Percentiles rank a stretch among this genome's conserved stretches.
Conservation (phyloP, 106 monocot species). For the Apostasia ramifera region DNA sequence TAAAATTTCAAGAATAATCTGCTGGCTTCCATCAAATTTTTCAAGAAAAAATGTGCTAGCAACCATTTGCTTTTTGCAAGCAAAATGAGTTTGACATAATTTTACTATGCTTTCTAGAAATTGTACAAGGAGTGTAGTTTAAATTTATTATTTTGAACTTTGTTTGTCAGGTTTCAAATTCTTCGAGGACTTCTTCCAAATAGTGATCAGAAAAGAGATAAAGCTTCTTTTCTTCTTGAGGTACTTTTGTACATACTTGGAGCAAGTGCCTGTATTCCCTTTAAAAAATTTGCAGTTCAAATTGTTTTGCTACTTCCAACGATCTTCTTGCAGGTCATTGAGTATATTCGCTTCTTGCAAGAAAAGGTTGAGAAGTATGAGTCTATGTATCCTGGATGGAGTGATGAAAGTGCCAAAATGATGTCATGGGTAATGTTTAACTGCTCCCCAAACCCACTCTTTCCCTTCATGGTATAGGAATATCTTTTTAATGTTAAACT, state of each 20-base stretch:
- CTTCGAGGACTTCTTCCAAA: slow-evolving; percentile 59
- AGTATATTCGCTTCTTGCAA: slow-evolving; percentile 52
- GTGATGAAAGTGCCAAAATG: slow-evolving; percentile 42
- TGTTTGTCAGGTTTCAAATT: slow-evolving; percentile 49
- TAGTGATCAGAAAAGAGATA: slow-evolving; percentile 69
- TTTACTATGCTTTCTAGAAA: no score
- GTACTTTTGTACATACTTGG: slow-evolving; percentile 9
- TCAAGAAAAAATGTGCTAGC: no score
- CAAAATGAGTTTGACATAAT: no score
- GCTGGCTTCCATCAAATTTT: no score
- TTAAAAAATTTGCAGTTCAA: background rate
- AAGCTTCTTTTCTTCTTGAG: slow-evolving; percentile 65
- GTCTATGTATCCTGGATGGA: slow-evolving; percentile 39
- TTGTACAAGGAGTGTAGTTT: no score
- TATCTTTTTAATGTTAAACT: no score
- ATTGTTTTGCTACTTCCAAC: background rate
- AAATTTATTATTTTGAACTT: slow-evolving; percentile 1
- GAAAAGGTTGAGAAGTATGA: slow-evolving; percentile 49
- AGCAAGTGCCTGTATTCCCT: background rate
- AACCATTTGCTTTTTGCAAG: no score
- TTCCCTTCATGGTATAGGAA: no score
- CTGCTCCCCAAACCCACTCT: no score
- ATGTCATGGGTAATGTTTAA: slow-evolving; percentile 39
- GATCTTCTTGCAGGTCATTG: slow-evolving; percentile 37
- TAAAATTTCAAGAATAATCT: no score